Evolutionary conservation across 441 rosid species (phyloP).

Genomic region (Gossypium davidsonii): DNA sequence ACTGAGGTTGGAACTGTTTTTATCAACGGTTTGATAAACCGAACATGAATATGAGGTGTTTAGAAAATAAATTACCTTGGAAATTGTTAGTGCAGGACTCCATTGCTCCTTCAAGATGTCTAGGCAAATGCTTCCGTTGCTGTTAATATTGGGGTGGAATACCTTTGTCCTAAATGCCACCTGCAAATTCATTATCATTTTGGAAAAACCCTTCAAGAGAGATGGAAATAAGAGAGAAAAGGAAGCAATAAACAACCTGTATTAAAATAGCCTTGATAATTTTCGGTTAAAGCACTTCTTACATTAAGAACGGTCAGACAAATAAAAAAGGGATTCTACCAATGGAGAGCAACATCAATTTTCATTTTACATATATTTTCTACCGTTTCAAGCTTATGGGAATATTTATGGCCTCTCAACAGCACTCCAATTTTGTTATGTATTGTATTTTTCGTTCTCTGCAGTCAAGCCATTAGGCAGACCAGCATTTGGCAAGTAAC

Average conservation of each 20-base stretch:
- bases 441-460: not conserved
- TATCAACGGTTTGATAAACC: not conserved
- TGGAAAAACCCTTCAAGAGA: not conserved
- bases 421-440: not conserved
- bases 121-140: constrained; percentile 57
- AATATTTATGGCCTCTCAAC: not conserved
- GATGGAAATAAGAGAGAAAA: not conserved
- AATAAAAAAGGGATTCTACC: not conserved
- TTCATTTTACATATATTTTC: not conserved
- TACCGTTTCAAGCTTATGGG: not conserved
- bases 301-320: not conserved
- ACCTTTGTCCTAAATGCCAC: constrained; percentile 85
- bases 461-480: not conserved
- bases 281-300: not conserved
- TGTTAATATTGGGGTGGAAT: constrained; percentile 57
- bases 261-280: not conserved
- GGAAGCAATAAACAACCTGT: not conserved
- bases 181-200: constrained; percentile 26
- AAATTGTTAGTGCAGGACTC: constrained; percentile 57
- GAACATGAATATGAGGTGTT: not conserved
- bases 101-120: constrained; percentile 63
- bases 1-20: not conserved
- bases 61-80: constrained; percentile 34
- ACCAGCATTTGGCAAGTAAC: not conserved
- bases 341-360: not conserved